Evolutionary conservation across 768 basidiomycete genomes (phyloP).

Genomic region (Podaxis carcinomalis): DNA sequence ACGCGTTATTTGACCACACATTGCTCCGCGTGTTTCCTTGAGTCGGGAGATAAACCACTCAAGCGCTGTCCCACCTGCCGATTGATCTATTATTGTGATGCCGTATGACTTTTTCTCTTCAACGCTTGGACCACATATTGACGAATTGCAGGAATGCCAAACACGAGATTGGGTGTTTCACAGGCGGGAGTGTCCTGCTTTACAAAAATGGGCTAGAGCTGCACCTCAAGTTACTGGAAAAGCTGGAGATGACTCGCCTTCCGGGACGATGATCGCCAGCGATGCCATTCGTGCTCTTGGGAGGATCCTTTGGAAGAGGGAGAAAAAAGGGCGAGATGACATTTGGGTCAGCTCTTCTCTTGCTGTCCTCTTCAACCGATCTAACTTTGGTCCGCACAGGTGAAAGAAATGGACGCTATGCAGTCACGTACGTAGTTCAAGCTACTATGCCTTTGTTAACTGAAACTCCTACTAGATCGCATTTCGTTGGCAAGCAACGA

Average conservation of each 20-base stretch:
- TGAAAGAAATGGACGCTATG: conserved; percentile 60
- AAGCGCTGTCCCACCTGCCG: conserved; percentile 76
- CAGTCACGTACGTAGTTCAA: conserved; percentile 64
- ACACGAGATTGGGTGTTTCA: conserved; percentile 70
- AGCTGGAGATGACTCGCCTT: background rate
- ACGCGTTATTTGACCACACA: conserved; percentile 51
- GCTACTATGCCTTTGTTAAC: background rate
- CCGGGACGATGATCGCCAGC: conserved; percentile 43
- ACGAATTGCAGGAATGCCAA: conserved; percentile 55
- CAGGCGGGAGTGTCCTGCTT: conserved; percentile 71
- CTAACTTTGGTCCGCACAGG: conserved; percentile 29
- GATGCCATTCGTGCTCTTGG: conserved; percentile 81
- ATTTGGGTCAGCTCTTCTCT: conserved; percentile 46
- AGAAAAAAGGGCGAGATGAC: conserved; percentile 49
- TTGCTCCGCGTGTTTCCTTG: conserved; percentile 65
- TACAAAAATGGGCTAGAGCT: conserved; percentile 49
- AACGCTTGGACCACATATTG: background rate
- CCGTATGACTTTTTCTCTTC: conserved; percentile 39
- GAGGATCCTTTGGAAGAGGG: conserved; percentile 64
- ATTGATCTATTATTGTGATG: conserved; percentile 69
- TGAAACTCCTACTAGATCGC: conserved; percentile 42
- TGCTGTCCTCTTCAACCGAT: background rate
- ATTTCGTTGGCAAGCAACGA: conserved; percentile 33
- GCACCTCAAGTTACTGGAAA: conserved; percentile 32
- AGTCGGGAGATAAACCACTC: conserved; percentile 32